A percentile compares a stretch with the other conserved stretches of the same genome.
Evolutionary conservation across 1,139 yeast genomes (phyloP).

Genomic region (Debaryomyces subglobosus): DNA sequence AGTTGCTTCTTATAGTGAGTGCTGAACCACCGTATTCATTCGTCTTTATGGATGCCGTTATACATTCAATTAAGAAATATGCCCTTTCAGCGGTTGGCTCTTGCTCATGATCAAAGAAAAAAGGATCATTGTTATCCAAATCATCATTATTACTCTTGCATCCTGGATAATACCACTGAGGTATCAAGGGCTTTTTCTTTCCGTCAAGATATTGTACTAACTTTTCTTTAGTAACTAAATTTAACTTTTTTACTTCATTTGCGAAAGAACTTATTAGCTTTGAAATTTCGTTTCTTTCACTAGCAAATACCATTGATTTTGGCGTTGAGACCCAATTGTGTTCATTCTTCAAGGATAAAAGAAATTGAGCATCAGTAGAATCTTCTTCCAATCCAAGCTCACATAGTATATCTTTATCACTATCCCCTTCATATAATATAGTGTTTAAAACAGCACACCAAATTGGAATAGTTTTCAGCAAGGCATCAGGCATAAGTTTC

Average conservation of each 20-base stretch:
- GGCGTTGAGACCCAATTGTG: constrained; percentile 52
- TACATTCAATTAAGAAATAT: constrained; percentile 39
- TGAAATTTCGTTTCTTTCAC: constrained; percentile 60
- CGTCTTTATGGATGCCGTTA: constrained; percentile 64
- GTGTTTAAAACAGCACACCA: constrained; percentile 85
- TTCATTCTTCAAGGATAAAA: constrained; percentile 13
- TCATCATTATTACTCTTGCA: neutral
- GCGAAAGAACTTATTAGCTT: constrained; percentile 54
- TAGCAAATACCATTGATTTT: constrained; percentile 52
- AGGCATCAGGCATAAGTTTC: constrained; percentile 81
- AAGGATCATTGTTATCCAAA: neutral
- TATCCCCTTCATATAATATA: constrained; percentile 43
- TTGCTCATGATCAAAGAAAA: constrained; percentile 3
- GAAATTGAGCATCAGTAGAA: constrained; percentile 15
- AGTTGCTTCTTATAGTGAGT: constrained; percentile 6
- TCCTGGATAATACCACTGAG: constrained; percentile 74
- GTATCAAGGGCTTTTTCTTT: constrained; percentile 58
- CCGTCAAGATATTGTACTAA: constrained; percentile 29
- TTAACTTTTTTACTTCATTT: constrained; percentile 40
- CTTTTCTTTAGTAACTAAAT: constrained; percentile 36
- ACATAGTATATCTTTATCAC: constrained; percentile 10
- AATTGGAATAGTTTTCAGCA: constrained; percentile 83
- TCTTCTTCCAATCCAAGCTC: constrained; percentile 20
- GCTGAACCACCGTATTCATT: constrained; percentile 41
- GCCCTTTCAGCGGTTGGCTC: neutral